Percentiles rank a stretch among this genome's conserved stretches.
Conservation (phyloP, 2,329 filamentous ascomycete species). For the Domatiomyces catenatus region DNA sequence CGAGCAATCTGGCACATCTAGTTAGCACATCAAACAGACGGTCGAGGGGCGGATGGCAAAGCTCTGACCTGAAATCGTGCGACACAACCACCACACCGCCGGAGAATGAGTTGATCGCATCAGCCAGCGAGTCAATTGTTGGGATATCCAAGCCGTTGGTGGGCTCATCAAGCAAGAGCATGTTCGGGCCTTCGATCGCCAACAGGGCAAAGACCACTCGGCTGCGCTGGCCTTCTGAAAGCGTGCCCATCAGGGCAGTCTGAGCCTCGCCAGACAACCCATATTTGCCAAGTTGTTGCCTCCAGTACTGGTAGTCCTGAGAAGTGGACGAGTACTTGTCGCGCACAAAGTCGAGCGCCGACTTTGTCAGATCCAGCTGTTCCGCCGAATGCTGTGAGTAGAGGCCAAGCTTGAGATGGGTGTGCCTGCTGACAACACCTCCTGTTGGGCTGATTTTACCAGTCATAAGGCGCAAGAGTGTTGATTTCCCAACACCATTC, state of each 20-base stretch:
- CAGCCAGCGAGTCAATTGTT: slow-evolving; percentile 91
- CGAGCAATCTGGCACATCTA: slow-evolving; percentile 53
- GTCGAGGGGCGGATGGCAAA: neutral
- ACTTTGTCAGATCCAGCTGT: slow-evolving; percentile 96
- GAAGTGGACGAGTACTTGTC: slow-evolving; percentile 82
- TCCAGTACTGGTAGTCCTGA: slow-evolving; percentile 99
- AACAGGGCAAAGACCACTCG: slow-evolving; percentile 95
- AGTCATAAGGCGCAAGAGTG: slow-evolving; percentile 88
- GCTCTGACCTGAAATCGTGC: slow-evolving; percentile 87
- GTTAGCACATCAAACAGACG: slow-evolving; percentile 7
- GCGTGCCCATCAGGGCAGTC: slow-evolving; percentile 91
- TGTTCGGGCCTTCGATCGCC: slow-evolving; percentile 91
- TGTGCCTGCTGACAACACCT: slow-evolving; percentile 77
- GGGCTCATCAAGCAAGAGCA: slow-evolving; percentile 94
- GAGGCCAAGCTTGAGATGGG: slow-evolving; percentile 92
- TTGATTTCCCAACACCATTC: slow-evolving; percentile 98
- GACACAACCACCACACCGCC: slow-evolving; percentile 96
- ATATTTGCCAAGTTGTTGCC: slow-evolving; percentile 89
- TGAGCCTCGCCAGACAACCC: slow-evolving; percentile 85
- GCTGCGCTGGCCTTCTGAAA: slow-evolving; percentile 94
- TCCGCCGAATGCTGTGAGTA: slow-evolving; percentile 98
- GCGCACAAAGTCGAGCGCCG: slow-evolving; percentile 88
- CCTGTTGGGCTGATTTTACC: slow-evolving; percentile 75
- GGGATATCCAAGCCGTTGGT: slow-evolving; percentile 99
- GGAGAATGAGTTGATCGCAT: slow-evolving; percentile 90